Base-by-base conservation (phyloP, 352 stramenopile genomes). In the Pythium utonaiense region DNA sequence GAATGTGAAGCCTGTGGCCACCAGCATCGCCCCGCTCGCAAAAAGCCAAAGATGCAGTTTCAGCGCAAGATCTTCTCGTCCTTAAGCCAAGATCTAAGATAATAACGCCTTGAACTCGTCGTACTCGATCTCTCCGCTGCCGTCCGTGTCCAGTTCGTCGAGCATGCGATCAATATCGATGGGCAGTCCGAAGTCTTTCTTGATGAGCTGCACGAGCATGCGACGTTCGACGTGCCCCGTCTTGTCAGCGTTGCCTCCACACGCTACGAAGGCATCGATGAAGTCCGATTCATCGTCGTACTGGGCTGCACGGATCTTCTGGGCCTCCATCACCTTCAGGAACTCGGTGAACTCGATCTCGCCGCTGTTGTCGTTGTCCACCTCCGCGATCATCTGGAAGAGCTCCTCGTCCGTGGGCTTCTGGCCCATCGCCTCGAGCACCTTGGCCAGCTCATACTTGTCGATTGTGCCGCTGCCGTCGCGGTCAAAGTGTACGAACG, bases 281-380 rank as follows among this genome's bases (percentile, higher is more conserved):
- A 99, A 98, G 67, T 98, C 96, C 25, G 92, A 97, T 69, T 99
- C 94, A 59, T 98, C 93, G 69, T 98, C 93, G 58, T 97, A 97
- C 66, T 98, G 90, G 41, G 88, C 78, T 6, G 93, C 93, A 16
- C 91, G 80, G 42, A 98, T 86, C 76, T 99, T 99, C 75, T 99
- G 96, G 38, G 89, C 93, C 67, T 98, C 95, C 51, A 99, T 98
- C 36, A 99, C 94, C 53, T 98, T 86, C 31, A 99, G 75, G 68
- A 99, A 99, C 73, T 99, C 95, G 47, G 89, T 77, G 66, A 99
- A 99, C 66, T 99, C 96, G 62, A 99, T 99, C 48, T 95, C 95
- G 49, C 93, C 95, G 62, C 89, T 98, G 79, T 98, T 94, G 69
- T 93, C 83, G 57, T 91, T 89, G 55, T 95, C 83, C 9, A 99